Evolutionary conservation across 1,284 basidiomycete species (phyloP).

Genomic region (Tilletiaria anomala): DNA sequence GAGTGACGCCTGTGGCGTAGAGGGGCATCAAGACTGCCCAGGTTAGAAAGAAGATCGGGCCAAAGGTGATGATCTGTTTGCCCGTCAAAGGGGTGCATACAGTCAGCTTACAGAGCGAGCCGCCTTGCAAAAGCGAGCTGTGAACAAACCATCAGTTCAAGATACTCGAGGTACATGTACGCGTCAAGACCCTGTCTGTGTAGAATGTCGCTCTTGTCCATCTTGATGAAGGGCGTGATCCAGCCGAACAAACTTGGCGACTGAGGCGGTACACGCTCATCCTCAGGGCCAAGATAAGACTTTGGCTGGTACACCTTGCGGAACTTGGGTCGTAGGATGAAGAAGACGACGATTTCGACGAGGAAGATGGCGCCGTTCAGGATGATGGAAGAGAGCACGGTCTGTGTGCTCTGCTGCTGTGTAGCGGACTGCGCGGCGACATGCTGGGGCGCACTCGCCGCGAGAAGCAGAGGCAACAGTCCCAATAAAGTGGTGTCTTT

Average conservation of each 20-base stretch:
- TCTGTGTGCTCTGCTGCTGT: slow-evolving; percentile 17
- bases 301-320: slow-evolving; percentile 40
- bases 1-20: slow-evolving; percentile 34
- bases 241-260: slow-evolving; percentile 39
- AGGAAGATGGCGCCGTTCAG: slow-evolving; percentile 33
- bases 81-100: no score
- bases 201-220: slow-evolving; percentile 31
- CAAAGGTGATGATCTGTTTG: slow-evolving; percentile 61
- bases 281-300: slow-evolving; percentile 29
- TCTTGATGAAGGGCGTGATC: slow-evolving; percentile 39
- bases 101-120: no score
- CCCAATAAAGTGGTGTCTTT: no score
- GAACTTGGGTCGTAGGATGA: slow-evolving; percentile 39
- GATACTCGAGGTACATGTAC: slow-evolving; percentile 81
- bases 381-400: slow-evolving; percentile 34
- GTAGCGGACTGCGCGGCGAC: no score
- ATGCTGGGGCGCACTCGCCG: no score
- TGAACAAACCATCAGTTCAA: slow-evolving; percentile 62
- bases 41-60: slow-evolving; percentile 50
- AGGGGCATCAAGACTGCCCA: slow-evolving; percentile 50
- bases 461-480: no score
- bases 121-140: no score
- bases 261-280: slow-evolving; percentile 34
- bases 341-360: slow-evolving; percentile 35
- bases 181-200: slow-evolving; percentile 72